phyloP scores from a whole-genome alignment of 495 filamentous ascomycete genomes.

The Penicillium ochrochloron region DNA sequence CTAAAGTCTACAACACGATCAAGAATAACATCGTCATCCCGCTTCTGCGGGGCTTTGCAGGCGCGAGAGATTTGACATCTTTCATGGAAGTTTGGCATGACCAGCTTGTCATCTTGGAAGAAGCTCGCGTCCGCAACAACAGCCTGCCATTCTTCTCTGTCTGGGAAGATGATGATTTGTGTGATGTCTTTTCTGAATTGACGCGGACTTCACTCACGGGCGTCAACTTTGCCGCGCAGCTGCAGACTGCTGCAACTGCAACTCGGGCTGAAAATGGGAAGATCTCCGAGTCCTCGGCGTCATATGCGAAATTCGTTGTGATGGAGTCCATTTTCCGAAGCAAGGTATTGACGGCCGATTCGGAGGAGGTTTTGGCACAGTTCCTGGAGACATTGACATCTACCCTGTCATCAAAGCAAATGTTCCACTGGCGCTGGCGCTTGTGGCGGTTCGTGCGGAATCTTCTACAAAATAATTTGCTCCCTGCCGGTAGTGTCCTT shows the following conservation, averaged over 20 bases:
- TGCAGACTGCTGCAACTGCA: slow-evolving; percentile 38
- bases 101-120: slow-evolving; percentile 57
- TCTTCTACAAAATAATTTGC: slow-evolving; percentile 37
- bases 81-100: slow-evolving; percentile 71
- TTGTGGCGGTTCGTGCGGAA: slow-evolving; percentile 49
- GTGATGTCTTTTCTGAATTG: slow-evolving; percentile 43
- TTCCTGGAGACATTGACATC: slow-evolving; percentile 36
- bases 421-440: slow-evolving; percentile 53
- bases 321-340: slow-evolving; percentile 44
- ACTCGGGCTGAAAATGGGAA: slow-evolving; percentile 36
- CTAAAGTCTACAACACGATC: slow-evolving; percentile 36
- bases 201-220: slow-evolving; percentile 43
- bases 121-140: slow-evolving; percentile 37
- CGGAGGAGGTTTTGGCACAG: slow-evolving; percentile 29
- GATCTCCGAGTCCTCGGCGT: slow-evolving; percentile 34
- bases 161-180: slow-evolving; percentile 69
- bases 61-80: slow-evolving; percentile 64
- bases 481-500: slow-evolving; percentile 29
- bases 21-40: slow-evolving; percentile 55
- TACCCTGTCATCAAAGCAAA: slow-evolving; percentile 43
- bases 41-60: slow-evolving; percentile 64
- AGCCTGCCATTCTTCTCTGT: slow-evolving; percentile 41
- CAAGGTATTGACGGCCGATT: slow-evolving; percentile 28
- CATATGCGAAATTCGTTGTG: slow-evolving; percentile 46
- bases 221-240: slow-evolving; percentile 36